Base-by-base conservation (phyloP, 2,329 filamentous ascomycete species). In the Salinomyces thailandicus region DNA sequence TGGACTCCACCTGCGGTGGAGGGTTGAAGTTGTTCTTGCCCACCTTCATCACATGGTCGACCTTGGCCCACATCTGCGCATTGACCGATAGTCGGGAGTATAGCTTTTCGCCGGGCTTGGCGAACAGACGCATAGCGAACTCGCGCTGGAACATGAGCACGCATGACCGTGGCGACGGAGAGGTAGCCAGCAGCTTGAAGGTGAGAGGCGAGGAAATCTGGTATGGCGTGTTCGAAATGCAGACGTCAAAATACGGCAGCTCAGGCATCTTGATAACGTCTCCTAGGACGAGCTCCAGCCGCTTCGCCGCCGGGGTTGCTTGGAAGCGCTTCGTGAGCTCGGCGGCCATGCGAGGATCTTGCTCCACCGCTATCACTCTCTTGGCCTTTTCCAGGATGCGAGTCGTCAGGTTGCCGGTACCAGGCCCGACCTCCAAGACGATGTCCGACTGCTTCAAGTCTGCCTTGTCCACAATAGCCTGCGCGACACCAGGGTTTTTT, bases 61-160 rank as follows among this genome's bases (percentile, higher is more conserved):
- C 76, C 51, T 77, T 79, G 6, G 80, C 76, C 76, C 83, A 95
- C 71, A 96, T 93, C 58, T 96, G 89, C 13, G 83, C 85, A 53
- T 96, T 96, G 40, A 94, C 89, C 1, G 77, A 83, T 17, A 96
- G 70, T n/a, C 91, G 75, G 47, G 79, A 86, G 68, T 95, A 96
- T 6, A 96, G 75, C 36, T 85, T 75, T 55, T 95, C 87, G 6
- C 85, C 85, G 0, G 89, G 85, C 30, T 81, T 79, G 11, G 91
- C 91, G 38, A 93, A 89, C 22, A 96, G 68, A 26, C 89, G 77
- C 60, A 93, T 78, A 13, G 87, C 87, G 54, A 95, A 95, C 64
- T 96, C 89, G 55, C 86, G 78, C 67, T 96, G 89, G 54, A 93
- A 91, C 86, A 94, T 94, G 63, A 96, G 85, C 46, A 96, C 76